Evolutionary conservation across 1,284 basidiomycete genomes (phyloP), one percentile per base, ranked within the genome.

Genomic region (Apiotrichum sp.): DNA sequence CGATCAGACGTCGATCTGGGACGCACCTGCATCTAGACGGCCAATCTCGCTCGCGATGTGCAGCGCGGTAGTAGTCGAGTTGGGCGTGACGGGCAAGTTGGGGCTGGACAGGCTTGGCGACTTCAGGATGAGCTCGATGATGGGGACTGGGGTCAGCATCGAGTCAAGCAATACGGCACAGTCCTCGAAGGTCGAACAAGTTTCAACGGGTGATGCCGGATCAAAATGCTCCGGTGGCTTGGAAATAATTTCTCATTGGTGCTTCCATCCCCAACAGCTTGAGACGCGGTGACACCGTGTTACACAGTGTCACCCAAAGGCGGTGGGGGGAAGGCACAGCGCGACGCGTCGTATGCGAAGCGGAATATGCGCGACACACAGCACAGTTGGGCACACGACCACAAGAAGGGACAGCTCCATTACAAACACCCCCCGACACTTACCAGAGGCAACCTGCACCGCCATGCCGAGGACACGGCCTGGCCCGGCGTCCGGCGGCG

Each of bases 31-130:
- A 58, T 97, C 93, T 3, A 81, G 76, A 39, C 93, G 81, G 4
- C 88, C 88, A 1, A 93, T 80, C 1, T 86, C 85, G 0, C 88
- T 85, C 0, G 93, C 92, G 8, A 97, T 81, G 71, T 98, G 93
- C 0, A 97, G 80, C 0, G 93, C 81, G 0, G 92, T 93, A 6
- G 86, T 88, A 2, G 86, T 85, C 0, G 86, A 85, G 2, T 80
- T 83, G 0, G 83, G 80, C 0, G 86, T 84, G 56, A 89, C 57
- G 0, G 67, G 65, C 9, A 69, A 49, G 52, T 73, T 73, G 80
- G 14, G 68, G 13, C 62, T 63, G 4, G 86, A 72, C 11, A 86
- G 83, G 64, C 88, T 87, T 0, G 88, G 87, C 40, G 87, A 89
- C 36, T 36, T 84, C 80, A 62, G 86, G 81, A 77, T 92, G 82